Percentiles rank a stretch among this genome's conserved stretches.
phyloP scores from a whole-genome alignment of 768 basidiomycete genomes.

The Mrakia gelida region DNA sequence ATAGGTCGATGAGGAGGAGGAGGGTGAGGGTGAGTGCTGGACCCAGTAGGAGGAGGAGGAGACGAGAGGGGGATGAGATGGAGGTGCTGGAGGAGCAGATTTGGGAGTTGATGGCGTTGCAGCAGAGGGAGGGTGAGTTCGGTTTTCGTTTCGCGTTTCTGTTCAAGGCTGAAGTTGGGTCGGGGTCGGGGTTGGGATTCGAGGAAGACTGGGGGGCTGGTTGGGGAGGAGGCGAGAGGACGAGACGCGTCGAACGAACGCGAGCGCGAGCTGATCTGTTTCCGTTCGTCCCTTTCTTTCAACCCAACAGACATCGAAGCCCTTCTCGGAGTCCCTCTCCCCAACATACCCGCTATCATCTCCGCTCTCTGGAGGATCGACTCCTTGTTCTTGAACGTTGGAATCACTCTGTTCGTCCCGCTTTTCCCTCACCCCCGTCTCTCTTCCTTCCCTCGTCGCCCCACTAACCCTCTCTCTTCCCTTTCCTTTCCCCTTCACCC shows the following conservation, averaged over 20 bases:
- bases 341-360: constrained; percentile 31
- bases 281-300: too few relatives aligned
- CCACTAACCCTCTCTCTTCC: neutral
- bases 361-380: constrained; percentile 32
- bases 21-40: neutral
- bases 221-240: too few relatives aligned
- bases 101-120: constrained; percentile 22
- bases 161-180: too few relatives aligned
- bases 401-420: constrained; percentile 26
- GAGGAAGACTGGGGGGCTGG: too few relatives aligned
- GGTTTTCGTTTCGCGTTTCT: too few relatives aligned
- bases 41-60: neutral
- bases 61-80: constrained; percentile 10
- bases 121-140: constrained; percentile 28
- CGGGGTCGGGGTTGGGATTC: too few relatives aligned
- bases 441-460: neutral
- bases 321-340: constrained; percentile 31
- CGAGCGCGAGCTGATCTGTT: neutral
- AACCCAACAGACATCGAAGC: constrained; percentile 20
- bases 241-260: too few relatives aligned
- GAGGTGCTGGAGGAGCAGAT: constrained; percentile 23
- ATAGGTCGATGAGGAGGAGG: neutral
- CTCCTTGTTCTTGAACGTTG: constrained; percentile 27
- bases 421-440: neutral
- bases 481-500: neutral